Base-by-base conservation (phyloP, 805 yeast genomes). In the Yamadazyma scolyti region DNA sequence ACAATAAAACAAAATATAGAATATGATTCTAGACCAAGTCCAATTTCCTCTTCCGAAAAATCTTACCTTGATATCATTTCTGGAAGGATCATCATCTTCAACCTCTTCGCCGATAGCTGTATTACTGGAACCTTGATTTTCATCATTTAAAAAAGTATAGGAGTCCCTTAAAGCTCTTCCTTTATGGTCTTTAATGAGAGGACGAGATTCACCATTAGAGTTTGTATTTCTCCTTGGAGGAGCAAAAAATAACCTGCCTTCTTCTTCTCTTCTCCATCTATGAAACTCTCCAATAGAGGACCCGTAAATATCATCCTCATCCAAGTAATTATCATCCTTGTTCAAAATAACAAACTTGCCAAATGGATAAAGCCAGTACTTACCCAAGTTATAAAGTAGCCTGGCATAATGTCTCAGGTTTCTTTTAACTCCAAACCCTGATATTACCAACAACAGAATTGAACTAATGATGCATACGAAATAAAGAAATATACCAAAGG, bases 21-120 rank as follows among this genome's bases (percentile, higher is more conserved):
- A 90, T 9, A 80, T 50, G 16, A 90, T 70, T 41, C 97, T 70
- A 1, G 96, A 96, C 12, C 79, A 51, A 11, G 81, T 79, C 97
- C 97, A 93, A 43, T 77, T 64, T 21, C 97, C 97, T 54, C 97
- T 71, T 20, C 97, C 97, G 54, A 93, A 90, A 29, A 77, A 65
- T 37, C 97, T 71, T 14, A 56, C 52, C 54, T 64, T 59, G 51
- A 75, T 53, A 44, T 58, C 63, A 35, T 46, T 24, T 20, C 25
- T 15, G 28, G 41, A 16, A 15, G 42, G 41, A 27, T 48, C 44
- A 9, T 33, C 41, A 16, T 39, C 42, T 9, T 27, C 35, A 23
- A 27, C 35, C 12, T 46, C 50, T 6, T 40, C 51, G 8, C 44
- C 54, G 9, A 34, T 39, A 11, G 42, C 49, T 12, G 28, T 36